phyloP scores from a whole-genome alignment of 2,329 filamentous ascomycete species.

The Colletotrichum sp. region DNA sequence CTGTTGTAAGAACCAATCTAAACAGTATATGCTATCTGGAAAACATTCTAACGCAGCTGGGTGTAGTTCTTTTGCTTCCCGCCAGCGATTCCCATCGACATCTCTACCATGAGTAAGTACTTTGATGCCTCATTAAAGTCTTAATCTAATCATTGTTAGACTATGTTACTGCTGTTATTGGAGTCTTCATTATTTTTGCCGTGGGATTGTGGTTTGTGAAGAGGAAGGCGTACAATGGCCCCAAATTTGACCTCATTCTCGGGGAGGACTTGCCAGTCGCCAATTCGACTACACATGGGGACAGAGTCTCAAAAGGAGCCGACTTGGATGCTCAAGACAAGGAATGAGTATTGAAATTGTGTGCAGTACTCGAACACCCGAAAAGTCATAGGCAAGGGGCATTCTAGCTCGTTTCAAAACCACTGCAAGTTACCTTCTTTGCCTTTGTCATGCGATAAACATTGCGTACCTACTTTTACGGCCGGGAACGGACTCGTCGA shows the following conservation, averaged over 20 bases:
- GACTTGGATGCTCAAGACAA: neutral
- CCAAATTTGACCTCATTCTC: constrained; percentile 4
- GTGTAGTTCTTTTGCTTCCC: constrained; percentile 10
- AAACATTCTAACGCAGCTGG: neutral
- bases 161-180: constrained; percentile 3
- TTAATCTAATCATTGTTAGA: neutral
- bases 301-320: neutral
- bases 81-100: neutral
- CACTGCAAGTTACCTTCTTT: neutral
- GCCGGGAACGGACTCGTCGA: constrained; percentile 36
- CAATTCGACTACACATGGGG: neutral
- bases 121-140: too few species aligned
- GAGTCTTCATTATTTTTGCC: neutral
- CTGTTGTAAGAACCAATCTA: neutral
- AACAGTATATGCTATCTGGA: neutral
- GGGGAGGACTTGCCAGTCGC: neutral
- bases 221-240: neutral
- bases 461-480: neutral
- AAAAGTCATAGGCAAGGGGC: neutral
- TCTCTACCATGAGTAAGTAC: constrained; percentile 9
- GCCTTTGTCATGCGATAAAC: neutral
- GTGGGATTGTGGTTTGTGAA: neutral
- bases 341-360: neutral
- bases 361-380: neutral
- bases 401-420: neutral